Percentiles rank a stretch among this genome's conserved stretches.
phyloP scores from a whole-genome alignment of 2,329 filamentous ascomycete genomes.

The Claviceps humidiphila region DNA sequence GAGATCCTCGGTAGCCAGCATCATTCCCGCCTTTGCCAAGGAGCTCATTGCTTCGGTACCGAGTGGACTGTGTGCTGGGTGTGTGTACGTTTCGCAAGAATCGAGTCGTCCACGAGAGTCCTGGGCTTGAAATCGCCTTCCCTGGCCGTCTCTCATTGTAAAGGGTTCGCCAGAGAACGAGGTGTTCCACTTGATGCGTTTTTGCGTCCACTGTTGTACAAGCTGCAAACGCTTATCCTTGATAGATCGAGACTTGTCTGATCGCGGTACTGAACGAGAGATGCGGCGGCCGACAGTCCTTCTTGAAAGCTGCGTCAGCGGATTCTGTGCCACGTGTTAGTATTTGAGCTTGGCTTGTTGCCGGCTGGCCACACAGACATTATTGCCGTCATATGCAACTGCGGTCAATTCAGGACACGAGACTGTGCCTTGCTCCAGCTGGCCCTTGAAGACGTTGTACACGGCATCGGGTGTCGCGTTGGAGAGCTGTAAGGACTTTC shows the following conservation, averaged over 20 bases:
- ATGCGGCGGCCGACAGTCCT: background rate
- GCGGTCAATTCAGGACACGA: slow-evolving; percentile 7
- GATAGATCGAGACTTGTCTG: slow-evolving; percentile 1
- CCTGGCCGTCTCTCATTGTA: slow-evolving; percentile 13
- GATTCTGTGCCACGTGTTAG: background rate
- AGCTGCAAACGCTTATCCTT: background rate
- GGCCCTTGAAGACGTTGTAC: background rate
- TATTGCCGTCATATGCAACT: background rate
- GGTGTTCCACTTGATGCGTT: background rate
- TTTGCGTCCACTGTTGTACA: slow-evolving; percentile 4
- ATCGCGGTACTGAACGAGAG: slow-evolving; percentile 1
- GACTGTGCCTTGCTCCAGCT: background rate
- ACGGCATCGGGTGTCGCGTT: background rate
- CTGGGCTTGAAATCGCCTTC: slow-evolving; percentile 18
- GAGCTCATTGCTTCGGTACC: slow-evolving; percentile 12
- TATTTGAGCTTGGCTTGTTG: background rate
- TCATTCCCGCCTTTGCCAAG: slow-evolving; percentile 15
- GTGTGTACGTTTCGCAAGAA: slow-evolving; percentile 11
- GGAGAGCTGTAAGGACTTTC: background rate
- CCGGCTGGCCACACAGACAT: background rate
- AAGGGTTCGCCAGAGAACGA: background rate
- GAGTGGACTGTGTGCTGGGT: slow-evolving; percentile 10
- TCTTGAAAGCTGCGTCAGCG: background rate
- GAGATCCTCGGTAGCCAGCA: slow-evolving; percentile 18
- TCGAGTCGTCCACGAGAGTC: slow-evolving; percentile 15